phyloP scores from a whole-genome alignment of 768 basidiomycete genomes.

The Mycena leptocephala region DNA sequence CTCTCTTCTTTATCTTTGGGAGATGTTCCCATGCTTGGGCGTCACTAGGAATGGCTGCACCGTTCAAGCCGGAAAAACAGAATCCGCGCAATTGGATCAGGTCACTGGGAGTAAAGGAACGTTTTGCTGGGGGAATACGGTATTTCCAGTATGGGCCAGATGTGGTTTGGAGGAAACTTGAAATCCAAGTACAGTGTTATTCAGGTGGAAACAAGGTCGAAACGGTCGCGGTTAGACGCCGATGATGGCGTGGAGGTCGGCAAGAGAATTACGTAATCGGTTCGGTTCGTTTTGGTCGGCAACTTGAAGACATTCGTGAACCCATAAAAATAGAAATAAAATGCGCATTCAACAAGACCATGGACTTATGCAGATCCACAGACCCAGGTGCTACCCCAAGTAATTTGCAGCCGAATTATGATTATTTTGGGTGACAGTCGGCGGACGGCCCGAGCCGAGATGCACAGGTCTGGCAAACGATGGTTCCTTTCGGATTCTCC shows the following conservation, averaged over 20 bases:
- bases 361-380: too few relatives aligned
- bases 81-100: neutral
- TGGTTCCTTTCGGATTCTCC: too few relatives aligned
- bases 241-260: neutral
- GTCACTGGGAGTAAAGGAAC: neutral
- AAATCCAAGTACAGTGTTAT: neutral
- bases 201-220: neutral
- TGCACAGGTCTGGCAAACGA: too few relatives aligned
- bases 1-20: constrained; percentile 32
- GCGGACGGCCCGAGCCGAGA: too few relatives aligned
- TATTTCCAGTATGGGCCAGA: neutral
- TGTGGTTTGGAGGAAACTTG: neutral
- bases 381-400: too few relatives aligned
- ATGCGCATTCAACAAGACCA: too few relatives aligned
- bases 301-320: too few relatives aligned
- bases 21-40: constrained; percentile 12
- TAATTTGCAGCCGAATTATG: too few relatives aligned
- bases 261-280: neutral
- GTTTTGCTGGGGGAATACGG: neutral
- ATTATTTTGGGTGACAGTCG: too few relatives aligned
- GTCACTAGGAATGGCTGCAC: neutral
- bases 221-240: neutral
- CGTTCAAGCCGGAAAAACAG: neutral
- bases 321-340: too few relatives aligned
- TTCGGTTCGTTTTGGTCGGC: too few relatives aligned